Conservation (phyloP, 192 early-diverging fungal species). For the Oehlia diaphana region DNA sequence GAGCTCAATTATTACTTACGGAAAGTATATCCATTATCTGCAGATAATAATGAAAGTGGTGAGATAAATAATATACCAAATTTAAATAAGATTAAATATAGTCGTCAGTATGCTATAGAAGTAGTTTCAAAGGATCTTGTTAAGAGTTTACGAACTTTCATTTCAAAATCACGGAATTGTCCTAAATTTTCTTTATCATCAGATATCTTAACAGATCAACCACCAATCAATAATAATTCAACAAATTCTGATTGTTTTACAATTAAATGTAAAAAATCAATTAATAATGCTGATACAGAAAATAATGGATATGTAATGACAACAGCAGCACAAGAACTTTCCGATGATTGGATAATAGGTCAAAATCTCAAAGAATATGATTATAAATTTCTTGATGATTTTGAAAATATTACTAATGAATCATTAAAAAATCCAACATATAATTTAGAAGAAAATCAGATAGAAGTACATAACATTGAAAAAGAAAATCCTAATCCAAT, state of each 20-base stretch:
- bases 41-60: neutral
- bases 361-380: neutral
- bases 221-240: neutral
- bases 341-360: neutral
- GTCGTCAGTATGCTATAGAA: conserved; percentile 6
- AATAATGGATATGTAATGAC: neutral
- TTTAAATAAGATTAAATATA: neutral
- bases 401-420: neutral
- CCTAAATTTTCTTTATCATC: neutral
- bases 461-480: no score
- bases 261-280: neutral
- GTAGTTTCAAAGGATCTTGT: neutral
- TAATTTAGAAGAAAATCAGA: neutral
- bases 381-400: neutral
- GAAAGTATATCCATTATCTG: conserved; percentile 4
- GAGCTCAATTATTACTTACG: neutral
- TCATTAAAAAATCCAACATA: neutral
- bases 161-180: neutral
- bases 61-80: neutral
- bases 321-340: neutral
- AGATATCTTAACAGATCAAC: neutral
- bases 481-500: no score
- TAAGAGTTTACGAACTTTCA: neutral
- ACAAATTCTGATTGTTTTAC: neutral
- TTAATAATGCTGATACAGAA: neutral